A percentile compares a stretch with the other conserved stretches of the same genome.
These are phyloP conservation scores for Pseudonitzschia delicatissima DNA, from an alignment of 108 stramenopile genomes.

Conservation along the genomic window DNA sequence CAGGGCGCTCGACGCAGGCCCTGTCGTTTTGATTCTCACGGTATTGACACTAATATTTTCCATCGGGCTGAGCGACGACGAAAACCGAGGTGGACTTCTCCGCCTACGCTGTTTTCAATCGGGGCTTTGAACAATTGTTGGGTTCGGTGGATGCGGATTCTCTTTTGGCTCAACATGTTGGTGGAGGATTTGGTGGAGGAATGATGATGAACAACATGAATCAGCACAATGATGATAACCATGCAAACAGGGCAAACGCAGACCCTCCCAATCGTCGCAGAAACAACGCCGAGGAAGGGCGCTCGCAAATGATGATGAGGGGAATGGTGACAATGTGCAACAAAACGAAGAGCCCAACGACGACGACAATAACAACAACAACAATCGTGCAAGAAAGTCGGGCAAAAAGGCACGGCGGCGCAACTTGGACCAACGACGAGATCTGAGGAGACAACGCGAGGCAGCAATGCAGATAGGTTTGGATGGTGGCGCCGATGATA, in stretches of 20 bases:
- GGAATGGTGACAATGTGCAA: conserved; percentile 24
- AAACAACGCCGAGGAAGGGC: background rate
- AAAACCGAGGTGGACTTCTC: conserved; percentile 46
- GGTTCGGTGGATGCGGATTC: conserved; percentile 75
- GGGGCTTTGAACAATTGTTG: conserved; percentile 67
- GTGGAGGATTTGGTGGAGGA: conserved; percentile 35
- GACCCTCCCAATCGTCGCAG: background rate
- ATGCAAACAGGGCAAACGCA: conserved; percentile 9
- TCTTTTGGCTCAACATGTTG: conserved; percentile 71
- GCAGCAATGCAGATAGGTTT: conserved; percentile 77
- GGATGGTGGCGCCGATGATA: conserved; percentile 34
- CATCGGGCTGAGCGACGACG: conserved; percentile 66
- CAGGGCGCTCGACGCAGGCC: conserved; percentile 56
- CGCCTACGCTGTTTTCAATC: conserved; percentile 83
- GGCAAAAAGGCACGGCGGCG: conserved; percentile 66
- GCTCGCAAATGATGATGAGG: conserved; percentile 19
- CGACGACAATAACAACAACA: conserved; percentile 32
- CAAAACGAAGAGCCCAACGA: conserved; percentile 15
- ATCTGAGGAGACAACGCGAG: conserved; percentile 65
- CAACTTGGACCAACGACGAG: conserved; percentile 62
- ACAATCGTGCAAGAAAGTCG: conserved; percentile 42
- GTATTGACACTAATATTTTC: conserved; percentile 60
- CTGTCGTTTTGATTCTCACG: conserved; percentile 63
- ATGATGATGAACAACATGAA: conserved; percentile 6
- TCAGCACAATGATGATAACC: conserved; percentile 8